These are phyloP conservation scores for Fusarium coicis DNA, from an alignment of 2,329 filamentous ascomycete species.

Conservation along the genomic window DNA sequence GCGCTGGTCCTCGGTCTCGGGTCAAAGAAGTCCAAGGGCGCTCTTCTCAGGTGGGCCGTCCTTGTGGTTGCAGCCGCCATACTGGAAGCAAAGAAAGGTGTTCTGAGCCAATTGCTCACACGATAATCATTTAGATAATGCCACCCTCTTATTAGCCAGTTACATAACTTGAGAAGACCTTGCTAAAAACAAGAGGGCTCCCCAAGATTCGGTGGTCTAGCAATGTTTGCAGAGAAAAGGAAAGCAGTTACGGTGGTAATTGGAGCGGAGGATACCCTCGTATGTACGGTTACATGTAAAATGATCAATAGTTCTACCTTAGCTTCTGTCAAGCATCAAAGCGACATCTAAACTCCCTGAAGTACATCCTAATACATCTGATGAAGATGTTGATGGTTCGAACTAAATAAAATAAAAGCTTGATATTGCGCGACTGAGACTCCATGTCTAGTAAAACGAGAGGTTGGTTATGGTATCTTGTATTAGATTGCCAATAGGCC, in stretches of 20 bases:
- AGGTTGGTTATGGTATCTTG: conserved; percentile 36
- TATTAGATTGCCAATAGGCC: neutral
- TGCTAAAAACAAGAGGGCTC: neutral
- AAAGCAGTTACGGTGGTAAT: neutral
- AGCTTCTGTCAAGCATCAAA: conserved; percentile 9
- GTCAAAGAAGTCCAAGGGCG: conserved; percentile 59
- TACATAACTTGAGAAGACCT: neutral
- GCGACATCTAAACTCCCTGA: neutral
- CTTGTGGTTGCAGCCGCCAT: conserved; percentile 54
- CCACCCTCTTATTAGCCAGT: neutral
- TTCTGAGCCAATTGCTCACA: conserved; percentile 47
- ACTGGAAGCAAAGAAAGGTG: conserved; percentile 50
- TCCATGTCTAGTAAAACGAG: neutral
- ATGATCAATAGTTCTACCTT: neutral
- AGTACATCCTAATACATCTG: neutral
- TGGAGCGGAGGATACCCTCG: neutral
- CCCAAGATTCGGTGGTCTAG: neutral
- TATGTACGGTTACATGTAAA: neutral
- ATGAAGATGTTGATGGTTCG: neutral
- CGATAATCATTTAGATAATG: conserved; percentile 31
- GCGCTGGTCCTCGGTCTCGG: conserved; percentile 63
- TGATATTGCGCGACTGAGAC: neutral
- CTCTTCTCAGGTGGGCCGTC: conserved; percentile 61
- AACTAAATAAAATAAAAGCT: neutral
- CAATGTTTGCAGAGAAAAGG: neutral